A percentile compares a stretch with the other conserved stretches of the same genome.
Evolutionary conservation across 768 basidiomycete species (phyloP).

Genomic region (Russula foetens): DNA sequence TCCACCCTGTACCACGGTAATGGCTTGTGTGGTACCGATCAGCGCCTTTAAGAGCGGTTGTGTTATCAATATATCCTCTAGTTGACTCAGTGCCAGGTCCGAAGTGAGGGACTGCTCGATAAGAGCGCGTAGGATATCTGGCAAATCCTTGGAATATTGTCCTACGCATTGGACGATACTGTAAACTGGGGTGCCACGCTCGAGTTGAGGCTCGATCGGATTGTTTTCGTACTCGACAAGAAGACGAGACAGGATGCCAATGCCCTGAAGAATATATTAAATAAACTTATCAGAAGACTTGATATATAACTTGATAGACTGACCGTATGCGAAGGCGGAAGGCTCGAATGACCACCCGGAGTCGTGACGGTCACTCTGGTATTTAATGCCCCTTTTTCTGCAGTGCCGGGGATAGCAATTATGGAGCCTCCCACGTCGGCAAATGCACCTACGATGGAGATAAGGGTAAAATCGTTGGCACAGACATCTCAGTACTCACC

Average conservation of each 20-base stretch:
- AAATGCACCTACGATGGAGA: slow-evolving; percentile 38
- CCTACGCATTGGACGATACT: slow-evolving; percentile 36
- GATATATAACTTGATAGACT: too few relatives aligned
- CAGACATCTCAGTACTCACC: neutral
- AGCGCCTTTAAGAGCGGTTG: slow-evolving; percentile 25
- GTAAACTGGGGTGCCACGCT: slow-evolving; percentile 29
- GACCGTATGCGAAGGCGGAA: slow-evolving; percentile 78
- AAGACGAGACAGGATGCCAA: slow-evolving; percentile 64
- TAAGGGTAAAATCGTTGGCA: neutral
- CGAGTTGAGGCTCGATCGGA: slow-evolving; percentile 22
- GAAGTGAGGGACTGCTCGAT: slow-evolving; percentile 23
- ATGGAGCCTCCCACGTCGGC: slow-evolving; percentile 41
- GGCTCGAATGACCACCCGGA: slow-evolving; percentile 78
- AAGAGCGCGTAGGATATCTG: slow-evolving; percentile 24
- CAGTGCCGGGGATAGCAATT: slow-evolving; percentile 54
- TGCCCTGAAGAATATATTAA: slow-evolving; percentile 29
- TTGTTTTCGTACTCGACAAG: slow-evolving; percentile 17
- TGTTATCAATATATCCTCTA: slow-evolving; percentile 28
- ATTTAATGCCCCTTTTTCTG: slow-evolving; percentile 68
- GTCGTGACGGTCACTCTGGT: slow-evolving; percentile 56
- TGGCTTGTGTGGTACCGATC: slow-evolving; percentile 27
- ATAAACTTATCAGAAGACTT: neutral
- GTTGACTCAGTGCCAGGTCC: slow-evolving; percentile 28
- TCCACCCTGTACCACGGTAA: slow-evolving; percentile 36
- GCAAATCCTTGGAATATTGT: slow-evolving; percentile 33